A percentile compares a stretch with the other conserved stretches of the same genome.
phyloP scores from a whole-genome alignment of 1,284 basidiomycete genomes.

The Apiotrichum porosum region DNA sequence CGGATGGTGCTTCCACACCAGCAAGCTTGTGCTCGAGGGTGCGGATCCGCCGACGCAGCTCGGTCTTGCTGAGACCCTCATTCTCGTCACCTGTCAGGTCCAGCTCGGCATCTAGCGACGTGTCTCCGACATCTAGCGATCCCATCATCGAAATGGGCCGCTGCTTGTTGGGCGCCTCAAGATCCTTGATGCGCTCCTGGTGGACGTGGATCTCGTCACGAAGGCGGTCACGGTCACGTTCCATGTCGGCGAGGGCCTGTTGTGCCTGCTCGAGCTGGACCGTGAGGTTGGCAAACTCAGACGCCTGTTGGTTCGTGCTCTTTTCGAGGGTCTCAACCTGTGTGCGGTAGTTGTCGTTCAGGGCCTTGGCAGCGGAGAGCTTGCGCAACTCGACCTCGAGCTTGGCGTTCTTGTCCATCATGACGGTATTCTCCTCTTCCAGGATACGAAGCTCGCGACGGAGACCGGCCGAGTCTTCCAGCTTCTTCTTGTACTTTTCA shows the following conservation, averaged over 20 bases:
- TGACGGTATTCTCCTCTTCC: constrained; percentile 85
- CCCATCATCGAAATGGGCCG: constrained; percentile 6
- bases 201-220: constrained; percentile 81
- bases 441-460: constrained; percentile 76
- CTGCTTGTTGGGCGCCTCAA: constrained; percentile 57
- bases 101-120: constrained; percentile 49
- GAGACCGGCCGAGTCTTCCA: constrained; percentile 87
- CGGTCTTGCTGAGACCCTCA: constrained; percentile 83
- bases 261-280: constrained; percentile 72
- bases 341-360: constrained; percentile 81
- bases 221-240: constrained; percentile 69
- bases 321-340: constrained; percentile 78
- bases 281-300: constrained; percentile 58
- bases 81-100: constrained; percentile 49
- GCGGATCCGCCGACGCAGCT: constrained; percentile 63
- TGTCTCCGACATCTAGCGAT: constrained; percentile 18
- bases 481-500: constrained; percentile 98
- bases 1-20: constrained; percentile 54
- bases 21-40: constrained; percentile 78
- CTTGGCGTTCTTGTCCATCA: constrained; percentile 84
- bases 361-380: constrained; percentile 75
- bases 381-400: constrained; percentile 88
- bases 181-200: constrained; percentile 84
- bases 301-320: constrained; percentile 49
- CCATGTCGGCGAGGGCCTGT: constrained; percentile 58